phyloP scores from a whole-genome alignment of 2,329 filamentous ascomycete species.

The Stagonosporopsis chrysanthemi region DNA sequence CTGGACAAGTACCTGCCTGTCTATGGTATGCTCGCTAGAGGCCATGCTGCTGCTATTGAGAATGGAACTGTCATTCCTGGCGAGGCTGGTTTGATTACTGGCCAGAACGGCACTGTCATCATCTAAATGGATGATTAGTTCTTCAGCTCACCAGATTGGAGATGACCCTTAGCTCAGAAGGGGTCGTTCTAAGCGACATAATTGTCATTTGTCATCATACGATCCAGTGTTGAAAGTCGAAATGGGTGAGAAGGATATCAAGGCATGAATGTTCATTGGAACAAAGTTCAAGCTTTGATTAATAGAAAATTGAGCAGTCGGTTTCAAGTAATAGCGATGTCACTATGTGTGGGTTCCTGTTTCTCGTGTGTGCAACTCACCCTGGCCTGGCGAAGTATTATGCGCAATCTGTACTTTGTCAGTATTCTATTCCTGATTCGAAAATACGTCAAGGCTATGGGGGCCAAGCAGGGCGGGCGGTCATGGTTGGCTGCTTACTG shows the following conservation, averaged over 20 bases:
- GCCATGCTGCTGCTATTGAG: conserved; percentile 65
- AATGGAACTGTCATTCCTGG: conserved; percentile 67
- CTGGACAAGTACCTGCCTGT: conserved; percentile 70
- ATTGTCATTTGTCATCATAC: not conserved
- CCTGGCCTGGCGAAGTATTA: not conserved
- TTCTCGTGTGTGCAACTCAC: too few relatives aligned
- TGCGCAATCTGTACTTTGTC: not conserved
- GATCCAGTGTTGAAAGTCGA: not conserved
- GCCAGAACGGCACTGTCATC: conserved; percentile 27
- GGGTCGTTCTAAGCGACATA: not conserved
- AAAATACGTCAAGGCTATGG: not conserved
- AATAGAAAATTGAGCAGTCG: not conserved
- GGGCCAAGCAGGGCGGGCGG: not conserved
- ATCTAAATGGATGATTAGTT: conserved; percentile 3
- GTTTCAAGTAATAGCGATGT: not conserved
- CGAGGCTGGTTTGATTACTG: conserved; percentile 52
- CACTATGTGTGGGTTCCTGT: not conserved
- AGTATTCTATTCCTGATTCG: not conserved
- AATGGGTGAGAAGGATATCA: not conserved
- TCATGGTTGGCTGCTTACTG: conserved; percentile 6
- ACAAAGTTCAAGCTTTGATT: not conserved
- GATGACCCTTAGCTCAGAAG: not conserved
- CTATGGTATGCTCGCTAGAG: conserved; percentile 69
- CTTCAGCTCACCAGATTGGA: too few relatives aligned
- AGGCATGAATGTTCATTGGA: not conserved